Conservation (phyloP, 139 green algal species). For the Coccomyxa sp. region DNA sequence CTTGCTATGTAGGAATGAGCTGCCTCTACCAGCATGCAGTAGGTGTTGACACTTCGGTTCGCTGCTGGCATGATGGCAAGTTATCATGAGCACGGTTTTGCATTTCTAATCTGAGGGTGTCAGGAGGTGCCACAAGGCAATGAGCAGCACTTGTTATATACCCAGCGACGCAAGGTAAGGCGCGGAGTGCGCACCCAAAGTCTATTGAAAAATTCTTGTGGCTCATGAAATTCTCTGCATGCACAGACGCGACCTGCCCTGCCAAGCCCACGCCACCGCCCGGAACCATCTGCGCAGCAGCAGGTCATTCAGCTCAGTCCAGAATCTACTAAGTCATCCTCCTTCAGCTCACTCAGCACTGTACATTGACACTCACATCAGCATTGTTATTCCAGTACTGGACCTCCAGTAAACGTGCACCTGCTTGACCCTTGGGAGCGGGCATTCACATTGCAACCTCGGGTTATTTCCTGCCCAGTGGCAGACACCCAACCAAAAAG, state of each 20-base stretch:
- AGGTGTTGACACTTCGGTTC: not conserved
- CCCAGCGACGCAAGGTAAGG: too few species aligned
- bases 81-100: not conserved
- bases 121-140: not conserved
- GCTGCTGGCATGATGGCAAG: not conserved
- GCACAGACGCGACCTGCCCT: constrained; percentile 40
- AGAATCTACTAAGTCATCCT: not conserved
- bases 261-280: not conserved
- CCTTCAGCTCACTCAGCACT: too few species aligned
- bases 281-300: not conserved
- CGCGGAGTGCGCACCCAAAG: constrained; percentile 39
- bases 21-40: too few species aligned
- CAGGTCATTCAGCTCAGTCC: not conserved
- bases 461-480: too few species aligned
- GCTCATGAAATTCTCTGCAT: constrained; percentile 75
- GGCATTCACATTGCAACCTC: not conserved
- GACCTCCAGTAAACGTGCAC: not conserved
- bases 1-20: not conserved
- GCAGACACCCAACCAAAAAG: too few species aligned
- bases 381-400: not conserved
- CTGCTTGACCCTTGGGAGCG: not conserved
- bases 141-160: too few species aligned
- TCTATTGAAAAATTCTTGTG: constrained; percentile 65
- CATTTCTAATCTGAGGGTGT: not conserved
- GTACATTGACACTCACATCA: too few species aligned